These are phyloP conservation scores for Rhynchospora breviuscula DNA, from an alignment of 176 grass and related monocot genomes.

Conservation along the genomic window DNA sequence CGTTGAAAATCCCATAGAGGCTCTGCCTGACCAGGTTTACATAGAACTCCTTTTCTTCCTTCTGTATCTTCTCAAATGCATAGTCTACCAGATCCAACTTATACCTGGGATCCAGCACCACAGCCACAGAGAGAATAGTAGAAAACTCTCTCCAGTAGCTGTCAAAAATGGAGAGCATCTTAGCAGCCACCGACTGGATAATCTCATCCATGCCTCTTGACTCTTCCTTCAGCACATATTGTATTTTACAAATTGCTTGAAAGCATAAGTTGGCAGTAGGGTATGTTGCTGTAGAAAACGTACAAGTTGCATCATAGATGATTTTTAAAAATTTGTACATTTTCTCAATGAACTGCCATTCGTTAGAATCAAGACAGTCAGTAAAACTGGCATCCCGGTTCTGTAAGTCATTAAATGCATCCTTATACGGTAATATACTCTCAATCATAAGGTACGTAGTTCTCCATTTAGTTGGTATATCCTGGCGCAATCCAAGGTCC, in stretches of 20 bases:
- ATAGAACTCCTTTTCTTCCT: slow-evolving; percentile 17
- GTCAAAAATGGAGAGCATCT: slow-evolving; percentile 25
- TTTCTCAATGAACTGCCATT: slow-evolving; percentile 21
- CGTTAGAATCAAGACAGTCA: neutral
- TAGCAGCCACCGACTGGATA: slow-evolving; percentile 14
- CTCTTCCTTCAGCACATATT: slow-evolving; percentile 23
- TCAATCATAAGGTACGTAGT: slow-evolving; percentile 27
- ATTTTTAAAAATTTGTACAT: slow-evolving; percentile 26
- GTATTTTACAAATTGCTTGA: slow-evolving; percentile 31
- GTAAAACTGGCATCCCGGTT: slow-evolving; percentile 15
- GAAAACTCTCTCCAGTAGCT: slow-evolving; percentile 24
- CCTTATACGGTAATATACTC: slow-evolving; percentile 19
- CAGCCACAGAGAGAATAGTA: slow-evolving; percentile 18
- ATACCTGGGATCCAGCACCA: slow-evolving; percentile 29
- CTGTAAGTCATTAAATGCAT: slow-evolving; percentile 23
- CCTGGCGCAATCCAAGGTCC: neutral
- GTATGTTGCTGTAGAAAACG: slow-evolving; percentile 19
- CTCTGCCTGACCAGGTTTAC: slow-evolving; percentile 19
- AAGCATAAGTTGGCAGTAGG: slow-evolving; percentile 23
- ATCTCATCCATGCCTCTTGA: slow-evolving; percentile 26
- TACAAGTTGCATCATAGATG: slow-evolving; percentile 17
- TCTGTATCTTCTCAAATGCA: slow-evolving; percentile 26
- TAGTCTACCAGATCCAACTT: slow-evolving; percentile 22
- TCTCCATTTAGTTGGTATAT: slow-evolving; percentile 29
- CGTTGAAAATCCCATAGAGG: slow-evolving; percentile 17